A percentile compares a stretch with the other conserved stretches of the same genome.
Evolutionary conservation across 345 rosid species (phyloP).

Genomic region (Psidium guajava): DNA sequence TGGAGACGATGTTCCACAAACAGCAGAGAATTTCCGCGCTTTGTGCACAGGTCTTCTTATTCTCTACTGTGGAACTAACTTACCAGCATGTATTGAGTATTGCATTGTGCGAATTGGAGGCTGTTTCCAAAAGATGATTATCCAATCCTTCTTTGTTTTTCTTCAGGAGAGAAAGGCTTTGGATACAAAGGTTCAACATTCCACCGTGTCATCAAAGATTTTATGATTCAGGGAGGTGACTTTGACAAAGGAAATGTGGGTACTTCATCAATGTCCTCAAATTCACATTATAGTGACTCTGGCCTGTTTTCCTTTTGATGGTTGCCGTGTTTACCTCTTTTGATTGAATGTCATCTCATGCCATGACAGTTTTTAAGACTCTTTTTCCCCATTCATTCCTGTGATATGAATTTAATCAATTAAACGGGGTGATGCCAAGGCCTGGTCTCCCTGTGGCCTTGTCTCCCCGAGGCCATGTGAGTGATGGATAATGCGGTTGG

Average conservation of each 20-base stretch:
- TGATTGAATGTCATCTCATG: background rate
- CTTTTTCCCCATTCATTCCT: background rate
- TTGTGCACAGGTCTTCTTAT: constrained; percentile 67
- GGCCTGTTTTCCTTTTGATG: background rate
- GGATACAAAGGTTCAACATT: constrained; percentile 73
- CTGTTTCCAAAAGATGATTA: background rate
- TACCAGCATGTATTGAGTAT: background rate
- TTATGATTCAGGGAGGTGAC: constrained; percentile 99
- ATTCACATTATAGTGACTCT: background rate
- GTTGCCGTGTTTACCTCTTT: background rate
- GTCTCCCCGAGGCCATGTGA: background rate
- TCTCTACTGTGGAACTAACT: background rate
- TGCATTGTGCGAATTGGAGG: background rate
- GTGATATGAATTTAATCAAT: background rate
- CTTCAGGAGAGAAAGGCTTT: constrained; percentile 91
- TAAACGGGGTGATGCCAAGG: background rate
- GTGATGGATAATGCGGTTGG: background rate
- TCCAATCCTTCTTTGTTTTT: background rate
- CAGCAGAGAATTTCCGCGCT: constrained; percentile 92
- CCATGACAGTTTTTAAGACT: background rate
- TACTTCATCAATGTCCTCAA: background rate
- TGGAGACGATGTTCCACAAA: constrained; percentile 95
- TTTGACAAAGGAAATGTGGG: constrained; percentile 96
- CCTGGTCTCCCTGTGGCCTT: background rate
- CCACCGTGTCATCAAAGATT: constrained; percentile 94